Conservation (phyloP, 2,329 filamentous ascomycete genomes). For the Fusarium sp. region DNA sequence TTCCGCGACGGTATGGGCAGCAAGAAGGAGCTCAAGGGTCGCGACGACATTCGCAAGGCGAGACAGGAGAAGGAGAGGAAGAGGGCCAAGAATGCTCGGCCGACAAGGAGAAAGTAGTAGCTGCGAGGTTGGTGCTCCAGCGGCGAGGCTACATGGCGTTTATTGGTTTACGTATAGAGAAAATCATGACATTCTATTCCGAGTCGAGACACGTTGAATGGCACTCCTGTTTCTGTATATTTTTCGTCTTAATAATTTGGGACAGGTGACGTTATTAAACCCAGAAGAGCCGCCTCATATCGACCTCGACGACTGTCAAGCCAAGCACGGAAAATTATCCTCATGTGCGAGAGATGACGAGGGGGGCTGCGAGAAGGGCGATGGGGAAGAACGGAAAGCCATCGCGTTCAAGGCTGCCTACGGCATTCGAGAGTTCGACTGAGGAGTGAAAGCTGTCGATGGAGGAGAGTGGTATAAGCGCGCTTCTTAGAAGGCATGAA, state of each 20-base stretch:
- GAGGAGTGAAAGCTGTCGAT: too few relatives aligned
- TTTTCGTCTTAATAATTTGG: background rate
- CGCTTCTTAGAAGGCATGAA: too few relatives aligned
- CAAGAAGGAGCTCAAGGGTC: conserved; percentile 80
- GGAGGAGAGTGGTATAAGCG: too few relatives aligned
- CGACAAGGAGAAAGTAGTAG: conserved; percentile 67
- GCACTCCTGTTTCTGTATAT: background rate
- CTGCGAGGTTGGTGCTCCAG: background rate
- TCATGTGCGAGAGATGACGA: too few relatives aligned
- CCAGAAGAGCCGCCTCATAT: background rate
- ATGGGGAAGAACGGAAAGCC: too few relatives aligned
- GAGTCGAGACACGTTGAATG: background rate
- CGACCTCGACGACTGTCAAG: too few relatives aligned
- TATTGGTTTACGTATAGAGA: conserved; percentile 25
- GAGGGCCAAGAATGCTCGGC: conserved; percentile 89
- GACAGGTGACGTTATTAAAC: background rate
- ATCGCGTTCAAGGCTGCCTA: too few relatives aligned
- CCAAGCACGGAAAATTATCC: too few relatives aligned
- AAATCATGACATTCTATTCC: conserved; percentile 7
- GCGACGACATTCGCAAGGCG: conserved; percentile 86
- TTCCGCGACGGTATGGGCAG: conserved; percentile 80
- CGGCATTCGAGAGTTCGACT: too few relatives aligned
- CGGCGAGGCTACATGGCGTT: conserved; percentile 21
- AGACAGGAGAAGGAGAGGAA: conserved; percentile 80
- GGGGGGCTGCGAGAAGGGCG: too few relatives aligned